Conservation (phyloP, 2,329 filamentous ascomycete species). For the Fusarium redolens region DNA sequence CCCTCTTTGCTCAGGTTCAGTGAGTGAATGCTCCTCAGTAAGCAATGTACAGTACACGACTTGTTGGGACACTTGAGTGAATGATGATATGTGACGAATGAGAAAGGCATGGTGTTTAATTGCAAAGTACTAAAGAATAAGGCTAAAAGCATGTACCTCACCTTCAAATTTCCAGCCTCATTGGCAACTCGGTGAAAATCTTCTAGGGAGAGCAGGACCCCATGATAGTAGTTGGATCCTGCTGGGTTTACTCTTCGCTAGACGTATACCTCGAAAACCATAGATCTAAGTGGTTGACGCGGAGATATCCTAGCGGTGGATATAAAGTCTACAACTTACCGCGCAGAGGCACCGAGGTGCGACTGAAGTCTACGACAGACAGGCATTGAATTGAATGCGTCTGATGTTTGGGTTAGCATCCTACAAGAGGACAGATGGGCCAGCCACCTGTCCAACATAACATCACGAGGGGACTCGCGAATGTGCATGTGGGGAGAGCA, state of each 20-base stretch:
- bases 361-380: constrained; percentile 34
- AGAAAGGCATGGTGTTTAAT: background rate
- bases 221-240: constrained; percentile 59
- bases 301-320: constrained; percentile 86
- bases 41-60: too few species aligned
- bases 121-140: too few species aligned
- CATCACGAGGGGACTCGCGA: constrained; percentile 31
- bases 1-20: background rate
- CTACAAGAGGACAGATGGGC: constrained; percentile 26
- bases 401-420: constrained; percentile 21
- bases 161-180: constrained; percentile 87
- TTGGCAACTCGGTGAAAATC: constrained; percentile 75
- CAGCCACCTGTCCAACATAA: constrained; percentile 18
- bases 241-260: constrained; percentile 81
- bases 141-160: constrained; percentile 72
- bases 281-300: constrained; percentile 74
- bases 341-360: constrained; percentile 15
- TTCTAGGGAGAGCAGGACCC: constrained; percentile 77
- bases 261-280: constrained; percentile 93
- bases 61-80: background rate
- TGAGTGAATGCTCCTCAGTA: background rate
- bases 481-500: constrained; percentile 39
- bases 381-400: constrained; percentile 6
- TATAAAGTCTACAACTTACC: constrained; percentile 41
- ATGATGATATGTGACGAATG: too few species aligned